Evolutionary conservation across 805 yeast genomes (phyloP), one percentile per base, ranked within the genome.

Genomic region (Saturnispora ahearnii): DNA sequence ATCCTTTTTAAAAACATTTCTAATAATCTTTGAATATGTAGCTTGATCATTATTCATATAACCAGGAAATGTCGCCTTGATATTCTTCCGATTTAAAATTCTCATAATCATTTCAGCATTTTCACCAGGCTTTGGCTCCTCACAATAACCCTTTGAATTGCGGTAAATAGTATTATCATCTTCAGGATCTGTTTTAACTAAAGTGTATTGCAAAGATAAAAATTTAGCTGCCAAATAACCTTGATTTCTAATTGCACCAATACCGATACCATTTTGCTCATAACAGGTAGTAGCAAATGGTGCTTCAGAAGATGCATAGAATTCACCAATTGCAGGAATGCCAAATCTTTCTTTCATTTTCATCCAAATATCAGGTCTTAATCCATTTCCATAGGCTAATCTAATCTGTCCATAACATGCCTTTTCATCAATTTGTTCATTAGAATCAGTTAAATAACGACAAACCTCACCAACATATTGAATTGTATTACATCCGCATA

Each of bases 391-490:
- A 63, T 81, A 81, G 0, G 96, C 97, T 41, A 82, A 78, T 40
- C 68, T 67, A 10, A 86, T 81, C 46, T 60, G 55, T 13, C 65
- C 65, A 30, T 53, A 54, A 36, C 56, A 57, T 4, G 34, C 36
- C 11, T 51, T 46, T 48, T 63, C 67, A 49, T 63, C 61, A 24
- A 53, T 51, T 3, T 57, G 57, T 12, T 46, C 51, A 3, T 41
- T 15, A 41, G 82, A 82, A 8, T 68, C 69, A 44, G 86, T 66
- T 52, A 90, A 72, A 61, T 89, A 91, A 45, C 98, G 77, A 65
- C 97, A 87, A 31, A 88, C 89, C 66, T 90, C 98, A 15, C 98
- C 98, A 15, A 90, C 98, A 59, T 90, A 90, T 66, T 90, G 96
- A 49, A 88, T 76, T 54, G 86, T 87, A 4, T 95, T 86, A 3